These are phyloP conservation scores for Cyclocybe aegerita DNA, from an alignment of 768 basidiomycete species.

Conservation along the genomic window DNA sequence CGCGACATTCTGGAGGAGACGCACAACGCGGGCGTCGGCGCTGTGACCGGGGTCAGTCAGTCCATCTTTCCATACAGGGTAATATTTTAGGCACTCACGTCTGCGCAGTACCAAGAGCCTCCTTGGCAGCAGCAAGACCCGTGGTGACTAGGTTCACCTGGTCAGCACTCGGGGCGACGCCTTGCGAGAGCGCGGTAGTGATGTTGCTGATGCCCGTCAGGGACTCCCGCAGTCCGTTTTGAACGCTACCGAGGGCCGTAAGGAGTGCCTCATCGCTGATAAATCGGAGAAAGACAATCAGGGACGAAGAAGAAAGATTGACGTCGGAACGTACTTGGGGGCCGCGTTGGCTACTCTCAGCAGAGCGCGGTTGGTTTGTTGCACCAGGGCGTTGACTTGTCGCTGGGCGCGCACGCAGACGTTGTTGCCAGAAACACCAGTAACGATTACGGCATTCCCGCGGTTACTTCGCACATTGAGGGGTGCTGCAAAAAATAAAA, in stretches of 20 bases:
- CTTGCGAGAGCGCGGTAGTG: slow-evolving; percentile 3
- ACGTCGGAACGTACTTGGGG: background rate
- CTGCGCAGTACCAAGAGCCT: background rate
- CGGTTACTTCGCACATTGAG: background rate
- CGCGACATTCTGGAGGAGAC: background rate
- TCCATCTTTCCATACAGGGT: too few relatives aligned
- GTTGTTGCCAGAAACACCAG: background rate
- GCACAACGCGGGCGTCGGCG: background rate
- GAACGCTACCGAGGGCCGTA: slow-evolving; percentile 3
- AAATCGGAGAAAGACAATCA: background rate
- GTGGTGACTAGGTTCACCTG: slow-evolving; percentile 5
- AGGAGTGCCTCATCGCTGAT: slow-evolving; percentile 6
- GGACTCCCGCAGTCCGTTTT: slow-evolving; percentile 7
- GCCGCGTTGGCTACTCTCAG: background rate
- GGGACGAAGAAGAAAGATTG: background rate
- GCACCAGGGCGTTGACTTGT: background rate
- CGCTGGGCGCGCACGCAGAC: background rate
- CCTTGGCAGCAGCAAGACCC: slow-evolving; percentile 4
- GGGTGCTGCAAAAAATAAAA: slow-evolving; percentile 1
- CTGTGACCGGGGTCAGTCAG: too few relatives aligned
- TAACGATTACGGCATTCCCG: background rate
- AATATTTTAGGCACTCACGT: slow-evolving; percentile 1
- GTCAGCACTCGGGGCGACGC: slow-evolving; percentile 1
- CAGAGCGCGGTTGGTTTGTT: background rate
- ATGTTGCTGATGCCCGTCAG: slow-evolving; percentile 5